Percentiles rank a stretch among this genome's conserved stretches.
phyloP scores from a whole-genome alignment of 495 filamentous ascomycete genomes.

The Penicillium egyptiacum region DNA sequence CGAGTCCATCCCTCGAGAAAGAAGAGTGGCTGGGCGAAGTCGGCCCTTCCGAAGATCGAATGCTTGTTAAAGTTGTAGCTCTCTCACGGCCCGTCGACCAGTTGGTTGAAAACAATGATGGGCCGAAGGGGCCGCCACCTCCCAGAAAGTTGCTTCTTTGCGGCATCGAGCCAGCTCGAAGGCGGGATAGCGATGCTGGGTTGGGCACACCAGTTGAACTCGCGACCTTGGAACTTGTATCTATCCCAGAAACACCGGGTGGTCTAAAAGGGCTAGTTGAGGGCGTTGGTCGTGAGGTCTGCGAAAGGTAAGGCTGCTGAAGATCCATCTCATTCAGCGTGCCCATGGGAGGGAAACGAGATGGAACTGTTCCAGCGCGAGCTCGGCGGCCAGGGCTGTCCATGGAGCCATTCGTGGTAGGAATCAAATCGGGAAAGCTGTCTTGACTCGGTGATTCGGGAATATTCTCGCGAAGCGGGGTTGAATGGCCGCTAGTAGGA shows the following conservation, averaged over 20 bases:
- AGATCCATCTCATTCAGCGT: conserved; percentile 57
- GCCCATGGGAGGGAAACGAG: conserved; percentile 78
- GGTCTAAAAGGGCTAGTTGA: conserved; percentile 90
- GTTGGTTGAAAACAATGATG: conserved; percentile 82
- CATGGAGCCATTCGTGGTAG: conserved; percentile 58
- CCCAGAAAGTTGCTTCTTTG: conserved; percentile 70
- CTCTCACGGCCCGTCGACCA: conserved; percentile 77
- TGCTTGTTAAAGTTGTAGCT: conserved; percentile 81
- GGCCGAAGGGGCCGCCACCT: conserved; percentile 74
- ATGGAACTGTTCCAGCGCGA: conserved; percentile 94
- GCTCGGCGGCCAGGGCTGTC: conserved; percentile 66
- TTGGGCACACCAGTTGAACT: conserved; percentile 49
- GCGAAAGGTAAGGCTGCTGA: conserved; percentile 67
- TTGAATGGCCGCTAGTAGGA: conserved; percentile 92
- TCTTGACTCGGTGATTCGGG: conserved; percentile 95
- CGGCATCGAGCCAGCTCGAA: conserved; percentile 94
- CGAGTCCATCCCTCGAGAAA: conserved; percentile 83
- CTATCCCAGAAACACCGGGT: conserved; percentile 67
- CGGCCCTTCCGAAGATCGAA: conserved; percentile 82
- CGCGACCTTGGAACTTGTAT: conserved; percentile 53
- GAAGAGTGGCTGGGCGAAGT: conserved; percentile 86
- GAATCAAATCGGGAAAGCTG: conserved; percentile 87
- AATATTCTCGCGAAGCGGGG: conserved; percentile 93
- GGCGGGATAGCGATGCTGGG: conserved; percentile 75
- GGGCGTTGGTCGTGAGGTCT: conserved; percentile 83